Conservation (phyloP, 2,329 filamentous ascomycete species). For the Diplodia mutila region DNA sequence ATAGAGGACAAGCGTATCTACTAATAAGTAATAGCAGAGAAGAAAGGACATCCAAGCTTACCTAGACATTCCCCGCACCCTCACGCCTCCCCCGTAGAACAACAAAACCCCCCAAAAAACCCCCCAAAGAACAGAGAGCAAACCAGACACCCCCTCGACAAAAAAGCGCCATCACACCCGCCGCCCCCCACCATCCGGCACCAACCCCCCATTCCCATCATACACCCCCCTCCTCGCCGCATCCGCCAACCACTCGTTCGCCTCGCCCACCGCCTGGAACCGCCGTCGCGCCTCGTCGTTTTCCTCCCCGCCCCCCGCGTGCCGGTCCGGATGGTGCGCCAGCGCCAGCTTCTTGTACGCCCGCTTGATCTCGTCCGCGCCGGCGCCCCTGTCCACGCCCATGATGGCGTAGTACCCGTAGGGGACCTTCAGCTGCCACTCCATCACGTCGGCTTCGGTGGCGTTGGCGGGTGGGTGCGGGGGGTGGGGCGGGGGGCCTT, state of each 20-base stretch:
- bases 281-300: background rate
- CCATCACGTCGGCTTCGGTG: background rate
- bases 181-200: background rate
- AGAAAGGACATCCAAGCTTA: no score
- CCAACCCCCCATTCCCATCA: background rate
- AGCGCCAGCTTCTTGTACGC: background rate
- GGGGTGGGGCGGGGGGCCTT: background rate
- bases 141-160: background rate
- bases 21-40: no score
- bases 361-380: background rate
- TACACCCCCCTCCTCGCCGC: background rate
- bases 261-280: background rate
- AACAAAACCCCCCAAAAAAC: no score
- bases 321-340: conserved; percentile 1
- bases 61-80: no score
- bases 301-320: background rate
- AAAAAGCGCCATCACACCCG: background rate
- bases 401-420: conserved; percentile 3
- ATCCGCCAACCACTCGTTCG: background rate
- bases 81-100: no score
- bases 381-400: background rate
- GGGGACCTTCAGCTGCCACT: background rate
- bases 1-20: no score
- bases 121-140: background rate
- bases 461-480: background rate